phyloP scores from a whole-genome alignment of 441 rosid genomes.

The Geranium incanum region DNA sequence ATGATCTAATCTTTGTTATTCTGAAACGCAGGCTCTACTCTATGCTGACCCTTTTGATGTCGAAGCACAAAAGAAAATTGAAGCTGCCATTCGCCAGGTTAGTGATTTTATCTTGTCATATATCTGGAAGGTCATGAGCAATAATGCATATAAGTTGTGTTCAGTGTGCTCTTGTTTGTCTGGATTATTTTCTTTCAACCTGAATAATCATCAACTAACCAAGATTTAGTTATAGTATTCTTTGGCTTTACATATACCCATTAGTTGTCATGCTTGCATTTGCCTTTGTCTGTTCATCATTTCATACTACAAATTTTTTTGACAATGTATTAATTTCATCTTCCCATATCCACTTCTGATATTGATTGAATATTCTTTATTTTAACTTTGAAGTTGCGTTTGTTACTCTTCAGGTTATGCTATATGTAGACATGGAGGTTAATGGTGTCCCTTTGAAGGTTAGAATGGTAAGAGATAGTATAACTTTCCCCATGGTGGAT shows the following conservation, averaged over 20 bases:
- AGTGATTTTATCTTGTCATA: constrained; percentile 16
- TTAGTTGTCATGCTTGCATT: not conserved
- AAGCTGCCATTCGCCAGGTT: constrained; percentile 93
- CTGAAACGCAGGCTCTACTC: constrained; percentile 34
- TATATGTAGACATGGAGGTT: constrained; percentile 98
- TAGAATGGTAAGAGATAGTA: constrained; percentile 19
- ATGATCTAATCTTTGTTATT: not conserved
- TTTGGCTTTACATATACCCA: not conserved
- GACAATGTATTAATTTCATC: constrained; percentile 33
- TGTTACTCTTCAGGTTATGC: constrained; percentile 54
- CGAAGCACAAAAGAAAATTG: constrained; percentile 93
- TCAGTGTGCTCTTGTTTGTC: not conserved
- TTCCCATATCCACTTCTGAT: constrained; percentile 10
- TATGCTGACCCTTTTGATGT: constrained; percentile 94
- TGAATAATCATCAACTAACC: not conserved
- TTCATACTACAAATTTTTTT: too few species aligned
- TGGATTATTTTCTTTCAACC: not conserved
- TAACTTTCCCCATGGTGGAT: not conserved
- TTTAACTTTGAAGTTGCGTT: constrained; percentile 14
- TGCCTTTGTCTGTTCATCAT: not conserved
- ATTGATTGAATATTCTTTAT: constrained; percentile 9
- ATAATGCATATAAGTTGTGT: not conserved
- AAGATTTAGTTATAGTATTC: not conserved
- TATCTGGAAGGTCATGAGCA: not conserved
- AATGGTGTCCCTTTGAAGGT: constrained; percentile 91